Evolutionary conservation across 169 alveolate genomes (phyloP), one percentile per base, ranked within the genome.

Genomic region (Cryptosporidium baileyi): DNA sequence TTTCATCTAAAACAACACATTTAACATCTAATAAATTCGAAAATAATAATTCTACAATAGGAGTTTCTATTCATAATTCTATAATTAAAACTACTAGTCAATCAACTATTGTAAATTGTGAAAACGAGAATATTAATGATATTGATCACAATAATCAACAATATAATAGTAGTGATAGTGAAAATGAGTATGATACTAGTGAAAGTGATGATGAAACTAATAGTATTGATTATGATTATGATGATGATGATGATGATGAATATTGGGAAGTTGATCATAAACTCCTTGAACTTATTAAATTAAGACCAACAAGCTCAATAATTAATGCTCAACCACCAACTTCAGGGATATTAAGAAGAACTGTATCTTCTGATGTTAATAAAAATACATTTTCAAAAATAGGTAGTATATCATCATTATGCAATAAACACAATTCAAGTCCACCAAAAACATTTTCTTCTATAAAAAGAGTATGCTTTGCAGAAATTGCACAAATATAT

Each of bases 391-490:
- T 63, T 28, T 67, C 82, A 49, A 67, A 51, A 22, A 49, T 51
- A 28, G 82, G 82, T 8, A 28, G 80, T 40, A 49, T 67, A 32
- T 49, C 82, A 22, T 49, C 82, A 22, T 19, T 67, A 15, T 67
- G 63, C 65, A 49, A 63, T 47, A 67, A 67, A 36, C 63, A 67
- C 41, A 45, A 67, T 30, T 67, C 82, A 22, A 51, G 65, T 0
- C 63, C 82, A n/a, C 82, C 82, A 49, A 67, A 38, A 40, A 51
- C 82, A 3, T 52, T 67, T 19, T 51, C 82, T 17, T 67, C 82
- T 7, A 67, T 67, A 63, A 67, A 67, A 34, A 67, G 63, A 45
- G 82, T 67, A 17, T 67, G 82, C 38, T 67, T 67, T 67, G 61
- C 82, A 19, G 82, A 67, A 8, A 51, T 67, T 7, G 38, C 63